Conservation (phyloP, 352 stramenopile species). For the Discostella stelligera region DNA sequence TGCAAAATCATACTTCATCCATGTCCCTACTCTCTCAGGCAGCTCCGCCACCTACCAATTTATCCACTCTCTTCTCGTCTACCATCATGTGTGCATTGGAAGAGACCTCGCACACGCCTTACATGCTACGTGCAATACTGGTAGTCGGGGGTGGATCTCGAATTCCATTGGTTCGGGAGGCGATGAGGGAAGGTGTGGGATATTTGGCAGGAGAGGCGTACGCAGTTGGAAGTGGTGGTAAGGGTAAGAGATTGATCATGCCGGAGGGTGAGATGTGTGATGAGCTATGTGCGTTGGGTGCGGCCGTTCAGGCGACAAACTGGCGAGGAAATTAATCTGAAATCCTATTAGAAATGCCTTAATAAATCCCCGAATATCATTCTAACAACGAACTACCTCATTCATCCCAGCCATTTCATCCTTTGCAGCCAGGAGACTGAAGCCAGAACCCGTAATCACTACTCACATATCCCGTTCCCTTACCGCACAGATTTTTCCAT, state of each 20-base stretch:
- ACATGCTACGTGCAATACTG: conserved; percentile 56
- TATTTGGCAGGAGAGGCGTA: conserved; percentile 40
- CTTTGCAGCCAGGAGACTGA: conserved; percentile 47
- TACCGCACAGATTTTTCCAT: conserved; percentile 80
- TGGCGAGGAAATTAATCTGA: not conserved
- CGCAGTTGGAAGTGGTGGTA: conserved; percentile 2
- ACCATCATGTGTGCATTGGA: conserved; percentile 64
- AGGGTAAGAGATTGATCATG: conserved; percentile 35
- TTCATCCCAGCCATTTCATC: not conserved
- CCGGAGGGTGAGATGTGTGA: conserved; percentile 45
- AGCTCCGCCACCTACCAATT: conserved; percentile 56
- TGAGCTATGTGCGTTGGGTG: conserved; percentile 46
- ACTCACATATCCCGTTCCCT: conserved; percentile 48
- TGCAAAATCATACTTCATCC: not conserved
- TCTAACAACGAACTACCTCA: not conserved
- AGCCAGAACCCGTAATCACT: conserved; percentile 54
- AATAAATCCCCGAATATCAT: not conserved
- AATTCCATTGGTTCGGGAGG: conserved; percentile 50
- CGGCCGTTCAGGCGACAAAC: conserved; percentile 42
- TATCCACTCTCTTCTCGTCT: conserved; percentile 61
- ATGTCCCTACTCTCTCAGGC: conserved; percentile 44
- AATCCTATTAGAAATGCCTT: not conserved
- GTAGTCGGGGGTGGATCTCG: conserved; percentile 66
- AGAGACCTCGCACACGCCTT: conserved; percentile 47
- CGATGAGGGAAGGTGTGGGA: conserved; percentile 36